Evolutionary conservation across 129 eudicot species (phyloP).

Genomic region (Saussurea involucrata): DNA sequence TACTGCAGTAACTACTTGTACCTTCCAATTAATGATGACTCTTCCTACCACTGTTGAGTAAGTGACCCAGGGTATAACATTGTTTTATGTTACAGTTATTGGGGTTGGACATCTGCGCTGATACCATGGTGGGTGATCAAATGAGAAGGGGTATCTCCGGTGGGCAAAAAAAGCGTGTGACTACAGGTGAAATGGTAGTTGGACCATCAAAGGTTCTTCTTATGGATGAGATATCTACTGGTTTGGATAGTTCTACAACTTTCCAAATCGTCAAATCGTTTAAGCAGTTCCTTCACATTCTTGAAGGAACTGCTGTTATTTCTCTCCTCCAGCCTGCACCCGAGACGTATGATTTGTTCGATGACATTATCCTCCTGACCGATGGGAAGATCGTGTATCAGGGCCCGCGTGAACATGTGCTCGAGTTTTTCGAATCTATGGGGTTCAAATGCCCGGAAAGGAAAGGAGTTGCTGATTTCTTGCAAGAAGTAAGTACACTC

Average conservation of each 20-base stretch:
- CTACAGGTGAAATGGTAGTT: constrained; percentile 71
- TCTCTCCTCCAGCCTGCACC: constrained; percentile 87
- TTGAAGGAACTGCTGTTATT: constrained; percentile 71
- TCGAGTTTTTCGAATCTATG: constrained; percentile 59
- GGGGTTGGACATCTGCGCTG: constrained; percentile 71
- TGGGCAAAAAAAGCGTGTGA: constrained; percentile 66
- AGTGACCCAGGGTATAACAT: no score
- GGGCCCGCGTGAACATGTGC: constrained; percentile 69
- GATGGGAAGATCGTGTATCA: constrained; percentile 76
- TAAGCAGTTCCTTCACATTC: constrained; percentile 57
- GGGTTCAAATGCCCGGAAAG: constrained; percentile 75
- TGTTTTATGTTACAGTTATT: constrained; percentile 40
- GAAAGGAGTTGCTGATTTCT: constrained; percentile 77
- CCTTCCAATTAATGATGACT: no score
- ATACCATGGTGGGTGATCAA: constrained; percentile 72
- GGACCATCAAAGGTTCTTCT: constrained; percentile 64
- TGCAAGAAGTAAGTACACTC: constrained; percentile 45
- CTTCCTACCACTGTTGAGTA: no score
- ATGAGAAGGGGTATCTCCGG: constrained; percentile 75
- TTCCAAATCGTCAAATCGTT: constrained; percentile 59
- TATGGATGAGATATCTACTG: constrained; percentile 77
- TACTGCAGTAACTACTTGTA: no score
- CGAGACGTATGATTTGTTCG: constrained; percentile 66
- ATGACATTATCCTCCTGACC: constrained; percentile 66
- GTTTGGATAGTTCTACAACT: constrained; percentile 72